Evolutionary conservation across 257 asterid genomes (phyloP).

Genomic region (Solanum raphanifolium): DNA sequence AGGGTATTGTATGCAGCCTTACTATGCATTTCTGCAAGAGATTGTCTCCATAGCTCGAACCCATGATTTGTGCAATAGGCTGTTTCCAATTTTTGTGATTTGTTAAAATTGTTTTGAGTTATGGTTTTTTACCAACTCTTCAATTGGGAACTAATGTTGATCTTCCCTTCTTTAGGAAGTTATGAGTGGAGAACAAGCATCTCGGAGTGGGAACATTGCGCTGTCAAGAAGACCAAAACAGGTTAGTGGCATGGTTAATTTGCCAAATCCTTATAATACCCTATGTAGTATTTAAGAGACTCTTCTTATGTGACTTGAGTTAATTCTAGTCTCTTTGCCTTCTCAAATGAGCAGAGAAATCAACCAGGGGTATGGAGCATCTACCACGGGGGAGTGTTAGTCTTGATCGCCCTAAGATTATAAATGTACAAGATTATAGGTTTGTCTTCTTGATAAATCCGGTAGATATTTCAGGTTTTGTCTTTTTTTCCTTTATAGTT

Average conservation of each 20-base stretch:
- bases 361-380: not conserved
- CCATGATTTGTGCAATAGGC: not conserved
- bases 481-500: not conserved
- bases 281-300: not conserved
- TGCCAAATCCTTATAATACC: not conserved
- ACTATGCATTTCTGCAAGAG: not conserved
- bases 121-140: not conserved
- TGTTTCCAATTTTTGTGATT: not conserved
- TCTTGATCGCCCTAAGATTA: constrained; percentile 7
- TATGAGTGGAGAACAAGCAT: not conserved
- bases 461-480: not conserved
- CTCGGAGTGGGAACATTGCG: constrained; percentile 3
- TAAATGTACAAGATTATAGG: constrained; percentile 8
- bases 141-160: not conserved
- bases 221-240: constrained; percentile 8
- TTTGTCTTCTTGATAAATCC: not conserved
- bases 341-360: not conserved
- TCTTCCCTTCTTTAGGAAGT: constrained; percentile 9
- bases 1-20: not conserved
- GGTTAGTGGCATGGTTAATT: not conserved
- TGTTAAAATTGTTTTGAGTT: not conserved
- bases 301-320: not conserved
- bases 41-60: not conserved
- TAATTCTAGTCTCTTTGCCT: not conserved
- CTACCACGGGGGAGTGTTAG: not conserved